A percentile compares a stretch with the other conserved stretches of the same genome.
Conservation (phyloP, 345 rosid genomes). For the Euclidium syriacum region DNA sequence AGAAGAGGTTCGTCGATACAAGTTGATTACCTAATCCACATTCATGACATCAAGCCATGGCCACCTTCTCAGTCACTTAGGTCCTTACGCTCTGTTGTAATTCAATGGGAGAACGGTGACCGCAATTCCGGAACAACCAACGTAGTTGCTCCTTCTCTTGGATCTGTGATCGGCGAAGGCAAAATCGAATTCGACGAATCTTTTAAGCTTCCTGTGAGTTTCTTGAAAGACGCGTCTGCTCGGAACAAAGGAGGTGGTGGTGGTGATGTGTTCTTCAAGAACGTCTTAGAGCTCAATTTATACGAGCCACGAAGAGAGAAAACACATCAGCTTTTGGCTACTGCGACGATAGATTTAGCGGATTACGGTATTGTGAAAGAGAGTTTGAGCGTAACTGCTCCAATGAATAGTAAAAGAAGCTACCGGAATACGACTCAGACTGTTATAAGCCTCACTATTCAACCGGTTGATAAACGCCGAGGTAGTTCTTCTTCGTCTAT, state of each 20-base stretch:
- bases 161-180: slow-evolving; percentile 73
- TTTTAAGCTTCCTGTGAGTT: slow-evolving; percentile 64
- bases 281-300: slow-evolving; percentile 62
- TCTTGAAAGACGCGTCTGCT: slow-evolving; percentile 49
- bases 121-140: slow-evolving; percentile 65
- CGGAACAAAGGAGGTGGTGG: slow-evolving; percentile 48
- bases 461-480: slow-evolving; percentile 42
- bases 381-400: slow-evolving; percentile 42
- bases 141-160: slow-evolving; percentile 59
- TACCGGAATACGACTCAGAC: slow-evolving; percentile 71
- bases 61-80: slow-evolving; percentile 92
- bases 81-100: slow-evolving; percentile 72
- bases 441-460: slow-evolving; percentile 52
- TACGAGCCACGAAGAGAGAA: slow-evolving; percentile 91
- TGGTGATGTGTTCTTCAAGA: slow-evolving; percentile 53
- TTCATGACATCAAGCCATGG: slow-evolving; percentile 93
- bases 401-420: slow-evolving; percentile 73
- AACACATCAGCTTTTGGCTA: slow-evolving; percentile 64
- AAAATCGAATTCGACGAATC: slow-evolving; percentile 80
- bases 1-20: slow-evolving; percentile 47
- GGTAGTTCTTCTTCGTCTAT: slow-evolving; percentile 41
- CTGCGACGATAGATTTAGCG: slow-evolving; percentile 69
- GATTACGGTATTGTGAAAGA: slow-evolving; percentile 65
- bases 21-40: slow-evolving; percentile 55
- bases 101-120: slow-evolving; percentile 91